phyloP scores from a whole-genome alignment of 306 rosid species.

The Cicer pinnatifidum region DNA sequence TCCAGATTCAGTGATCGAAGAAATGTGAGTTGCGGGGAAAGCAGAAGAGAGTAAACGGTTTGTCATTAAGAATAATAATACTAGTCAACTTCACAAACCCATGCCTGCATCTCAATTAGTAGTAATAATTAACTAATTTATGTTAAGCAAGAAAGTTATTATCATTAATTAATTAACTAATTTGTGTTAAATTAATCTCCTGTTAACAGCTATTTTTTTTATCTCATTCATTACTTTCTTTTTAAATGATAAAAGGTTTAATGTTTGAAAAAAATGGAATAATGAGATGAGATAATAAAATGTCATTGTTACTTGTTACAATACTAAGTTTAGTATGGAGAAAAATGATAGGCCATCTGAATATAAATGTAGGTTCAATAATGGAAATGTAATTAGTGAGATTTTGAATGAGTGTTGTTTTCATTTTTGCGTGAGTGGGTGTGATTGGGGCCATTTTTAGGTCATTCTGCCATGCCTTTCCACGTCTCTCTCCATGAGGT shows the following conservation, averaged over 20 bases:
- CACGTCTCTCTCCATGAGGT: not conserved
- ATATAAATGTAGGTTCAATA: constrained; percentile 5
- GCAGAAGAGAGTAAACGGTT: constrained; percentile 48
- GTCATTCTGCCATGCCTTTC: constrained; percentile 34
- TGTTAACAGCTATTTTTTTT: no score
- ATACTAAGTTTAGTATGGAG: not conserved
- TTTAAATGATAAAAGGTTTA: no score
- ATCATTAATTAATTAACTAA: not conserved
- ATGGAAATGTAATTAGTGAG: not conserved
- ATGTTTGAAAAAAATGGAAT: no score
- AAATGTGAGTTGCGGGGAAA: constrained; percentile 48
- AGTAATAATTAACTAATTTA: constrained; percentile 9
- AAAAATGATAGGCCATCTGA: constrained; percentile 39
- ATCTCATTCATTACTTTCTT: no score
- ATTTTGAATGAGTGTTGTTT: constrained; percentile 10
- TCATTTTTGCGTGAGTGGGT: constrained; percentile 38
- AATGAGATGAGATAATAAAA: no score
- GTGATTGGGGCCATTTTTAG: not conserved
- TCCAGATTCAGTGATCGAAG: constrained; percentile 51
- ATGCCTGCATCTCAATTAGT: not conserved
- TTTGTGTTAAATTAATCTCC: no score
- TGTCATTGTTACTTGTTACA: constrained; percentile 7
- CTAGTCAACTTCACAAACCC: constrained; percentile 45
- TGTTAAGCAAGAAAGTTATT: not conserved
- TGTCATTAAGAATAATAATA: constrained; percentile 31